These are phyloP conservation scores for Candida dubliniensis DNA, from an alignment of 1,139 yeast genomes.

Conservation along the genomic window DNA sequence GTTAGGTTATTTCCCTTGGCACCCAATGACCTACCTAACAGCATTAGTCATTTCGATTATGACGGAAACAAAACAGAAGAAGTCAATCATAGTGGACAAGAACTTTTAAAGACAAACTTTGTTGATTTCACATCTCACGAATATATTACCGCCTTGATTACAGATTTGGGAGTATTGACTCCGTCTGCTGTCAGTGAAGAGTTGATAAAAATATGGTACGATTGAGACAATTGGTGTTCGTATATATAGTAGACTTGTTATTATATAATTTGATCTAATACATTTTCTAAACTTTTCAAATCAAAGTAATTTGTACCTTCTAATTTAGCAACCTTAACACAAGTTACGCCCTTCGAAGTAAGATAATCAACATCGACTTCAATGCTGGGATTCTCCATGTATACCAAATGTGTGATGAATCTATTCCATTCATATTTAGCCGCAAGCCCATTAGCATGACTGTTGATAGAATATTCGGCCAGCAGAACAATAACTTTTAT, in stretches of 20 bases:
- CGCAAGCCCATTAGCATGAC: conserved; percentile 3
- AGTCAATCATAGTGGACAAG: conserved; percentile 17
- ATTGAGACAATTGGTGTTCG: conserved; percentile 35
- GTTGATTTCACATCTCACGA: conserved; percentile 97
- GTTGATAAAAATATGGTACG: conserved; percentile 96
- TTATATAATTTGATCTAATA: conserved; percentile 9
- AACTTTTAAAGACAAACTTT: conserved; percentile 38
- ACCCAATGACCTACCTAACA: conserved; percentile 85
- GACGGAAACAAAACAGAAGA: conserved; percentile 22
- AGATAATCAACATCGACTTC: conserved; percentile 44
- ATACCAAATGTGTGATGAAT: conserved; percentile 58
- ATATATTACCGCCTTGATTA: conserved; percentile 89
- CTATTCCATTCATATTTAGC: conserved; percentile 30
- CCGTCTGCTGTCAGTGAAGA: conserved; percentile 98
- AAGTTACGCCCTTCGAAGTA: conserved; percentile 39
- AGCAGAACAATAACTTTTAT: conserved; percentile 53
- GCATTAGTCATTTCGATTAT: conserved; percentile 19
- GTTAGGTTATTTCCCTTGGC: conserved; percentile 94
- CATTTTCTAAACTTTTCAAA: conserved; percentile 26
- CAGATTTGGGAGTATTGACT: conserved; percentile 94
- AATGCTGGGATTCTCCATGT: conserved; percentile 48
- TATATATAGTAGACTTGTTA: not conserved
- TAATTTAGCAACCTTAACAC: conserved; percentile 43
- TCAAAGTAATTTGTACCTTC: conserved; percentile 31
- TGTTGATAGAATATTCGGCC: conserved; percentile 41